Conservation (phyloP, 2,329 filamentous ascomycete genomes). For the Lecanicillium sp. region DNA sequence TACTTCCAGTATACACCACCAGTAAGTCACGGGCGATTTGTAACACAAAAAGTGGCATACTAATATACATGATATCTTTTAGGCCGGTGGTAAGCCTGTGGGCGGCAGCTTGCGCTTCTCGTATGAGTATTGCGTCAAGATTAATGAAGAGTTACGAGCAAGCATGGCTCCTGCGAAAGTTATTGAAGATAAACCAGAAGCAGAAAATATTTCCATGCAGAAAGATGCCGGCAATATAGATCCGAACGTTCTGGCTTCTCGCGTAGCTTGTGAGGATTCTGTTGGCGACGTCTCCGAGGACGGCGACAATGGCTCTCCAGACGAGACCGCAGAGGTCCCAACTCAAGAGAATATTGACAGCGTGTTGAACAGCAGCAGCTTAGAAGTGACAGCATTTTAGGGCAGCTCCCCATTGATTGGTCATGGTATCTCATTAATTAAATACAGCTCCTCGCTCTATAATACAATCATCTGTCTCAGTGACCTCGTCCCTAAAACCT, state of each 20-base stretch:
- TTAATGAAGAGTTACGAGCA: constrained; percentile 24
- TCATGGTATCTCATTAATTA: constrained; percentile 8
- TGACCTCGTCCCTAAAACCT: constrained; percentile 51
- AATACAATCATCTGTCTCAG: constrained; percentile 2
- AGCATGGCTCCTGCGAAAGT: too few relatives aligned
- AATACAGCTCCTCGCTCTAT: constrained; percentile 1
- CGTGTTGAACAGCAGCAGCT: too few relatives aligned
- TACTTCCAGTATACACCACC: constrained; percentile 40
- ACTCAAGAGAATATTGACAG: neutral
- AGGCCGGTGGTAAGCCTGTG: constrained; percentile 30
- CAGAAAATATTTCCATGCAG: neutral
- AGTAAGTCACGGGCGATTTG: constrained; percentile 23
- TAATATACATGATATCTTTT: constrained; percentile 1
- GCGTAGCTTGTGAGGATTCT: too few relatives aligned
- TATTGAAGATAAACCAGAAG: constrained; percentile 14
- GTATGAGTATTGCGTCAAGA: constrained; percentile 24
- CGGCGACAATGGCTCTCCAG: neutral
- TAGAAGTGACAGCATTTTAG: too few relatives aligned
- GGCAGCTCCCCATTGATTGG: too few relatives aligned
- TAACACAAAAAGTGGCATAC: too few relatives aligned
- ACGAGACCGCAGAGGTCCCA: neutral
- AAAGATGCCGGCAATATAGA: neutral
- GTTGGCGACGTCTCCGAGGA: neutral
- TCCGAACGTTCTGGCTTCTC: neutral
- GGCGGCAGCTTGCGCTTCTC: constrained; percentile 24